Evolutionary conservation across 2,329 filamentous ascomycete species (phyloP).

Genomic region (Niveomyces coronatus): DNA sequence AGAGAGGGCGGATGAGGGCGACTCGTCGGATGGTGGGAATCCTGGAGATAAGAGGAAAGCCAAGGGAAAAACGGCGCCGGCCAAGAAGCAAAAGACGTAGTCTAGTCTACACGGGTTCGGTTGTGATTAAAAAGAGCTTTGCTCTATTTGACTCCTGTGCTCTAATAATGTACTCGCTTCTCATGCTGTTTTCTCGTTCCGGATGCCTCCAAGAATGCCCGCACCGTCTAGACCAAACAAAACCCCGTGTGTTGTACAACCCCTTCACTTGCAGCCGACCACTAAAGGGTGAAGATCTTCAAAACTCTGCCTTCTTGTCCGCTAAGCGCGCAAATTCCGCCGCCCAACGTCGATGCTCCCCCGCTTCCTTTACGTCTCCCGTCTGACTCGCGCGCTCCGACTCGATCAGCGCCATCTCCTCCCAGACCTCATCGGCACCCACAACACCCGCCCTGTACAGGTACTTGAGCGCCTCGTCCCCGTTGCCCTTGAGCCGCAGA

Average conservation of each 20-base stretch:
- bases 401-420: slow-evolving; percentile 20
- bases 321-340: slow-evolving; percentile 25
- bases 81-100: slow-evolving; percentile 19
- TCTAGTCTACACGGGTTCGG: too few relatives aligned
- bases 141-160: too few relatives aligned
- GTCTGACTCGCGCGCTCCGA: slow-evolving; percentile 15
- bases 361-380: slow-evolving; percentile 10
- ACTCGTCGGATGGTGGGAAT: slow-evolving; percentile 12
- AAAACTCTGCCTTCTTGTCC: slow-evolving; percentile 16
- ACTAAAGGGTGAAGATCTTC: slow-evolving; percentile 19
- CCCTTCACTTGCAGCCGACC: background rate
- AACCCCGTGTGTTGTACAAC: slow-evolving; percentile 3
- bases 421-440: slow-evolving; percentile 18
- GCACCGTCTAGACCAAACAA: too few relatives aligned
- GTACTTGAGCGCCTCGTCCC: slow-evolving; percentile 16
- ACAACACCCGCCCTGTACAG: slow-evolving; percentile 18
- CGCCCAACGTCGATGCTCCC: slow-evolving; percentile 20
- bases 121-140: too few relatives aligned
- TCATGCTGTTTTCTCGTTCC: too few relatives aligned
- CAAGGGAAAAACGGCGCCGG: slow-evolving; percentile 7
- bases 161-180: too few relatives aligned
- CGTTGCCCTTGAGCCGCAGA: slow-evolving; percentile 15
- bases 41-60: slow-evolving; percentile 17
- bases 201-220: too few relatives aligned
- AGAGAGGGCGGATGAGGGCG: slow-evolving; percentile 22